Base-by-base conservation (phyloP, 2,329 filamentous ascomycete genomes). In the Paecilomyces dactylethromorphus region DNA sequence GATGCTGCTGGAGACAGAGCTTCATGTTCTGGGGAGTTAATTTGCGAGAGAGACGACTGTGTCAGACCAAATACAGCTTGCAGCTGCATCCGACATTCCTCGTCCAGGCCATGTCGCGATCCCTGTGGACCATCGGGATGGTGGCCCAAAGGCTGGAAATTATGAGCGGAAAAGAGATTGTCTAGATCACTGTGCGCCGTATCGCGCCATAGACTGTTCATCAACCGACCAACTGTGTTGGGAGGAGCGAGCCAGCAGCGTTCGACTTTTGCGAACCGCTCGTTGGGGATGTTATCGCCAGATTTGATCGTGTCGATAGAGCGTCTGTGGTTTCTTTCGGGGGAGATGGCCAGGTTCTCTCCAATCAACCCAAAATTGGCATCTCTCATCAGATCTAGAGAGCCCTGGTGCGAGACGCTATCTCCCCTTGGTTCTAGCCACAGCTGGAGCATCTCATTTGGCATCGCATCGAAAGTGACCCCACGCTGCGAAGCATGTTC, bases 131-230 rank as follows among this genome's bases (percentile, higher is more conserved):
- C 56, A 22, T 61, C 64, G 5, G 66, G 57, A 24, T 61, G 60
- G 45, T 69, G 64, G 22, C 60, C 62, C 18, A 65, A 59, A n/a
- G 60, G 58, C 6, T 67, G 66, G 13, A 63, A 60, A 3, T 68
- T 59, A 24, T 64, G 61, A 0, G 64, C 58, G 0, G 72, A 72
- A 59, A 78, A 77, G 8, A 78, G 62, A 60, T 78, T 78, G 50
- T 78, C 74, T 49, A 73, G 63, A 1, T 67, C 64, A 33, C 68
- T 73, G 56, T 64, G 60, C 18, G 71, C 72, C 33, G 75, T 68
- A 59, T 78, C 74, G 24, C 68, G 67, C 76, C 76, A 79, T 3
- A 79, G 60, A 10, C 63, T 71, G 50, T 76, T 75, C 66, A 78
- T 77, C 21, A 77, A 67, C 1, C 76, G 72, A 2, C 75, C 67